Percentiles rank a stretch among this genome's conserved stretches.
Conservation (phyloP, 495 filamentous ascomycete genomes). For the Aspergillus panamensis region DNA sequence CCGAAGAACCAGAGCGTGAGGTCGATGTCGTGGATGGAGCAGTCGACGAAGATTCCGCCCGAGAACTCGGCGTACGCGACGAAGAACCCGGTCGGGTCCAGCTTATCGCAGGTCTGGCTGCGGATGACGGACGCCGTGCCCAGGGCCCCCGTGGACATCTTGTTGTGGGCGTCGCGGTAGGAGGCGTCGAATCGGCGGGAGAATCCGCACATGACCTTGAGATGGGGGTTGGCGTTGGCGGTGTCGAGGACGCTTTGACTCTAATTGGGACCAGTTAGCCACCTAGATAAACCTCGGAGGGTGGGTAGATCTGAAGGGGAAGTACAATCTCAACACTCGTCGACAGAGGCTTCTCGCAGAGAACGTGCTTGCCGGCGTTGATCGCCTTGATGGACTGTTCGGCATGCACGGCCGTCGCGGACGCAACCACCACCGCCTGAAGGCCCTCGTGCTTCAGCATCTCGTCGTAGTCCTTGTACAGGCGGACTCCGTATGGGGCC, state of each 20-base stretch:
- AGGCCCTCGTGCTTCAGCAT: slow-evolving; percentile 55
- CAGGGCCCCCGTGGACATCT: slow-evolving; percentile 46
- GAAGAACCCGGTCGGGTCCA: slow-evolving; percentile 54
- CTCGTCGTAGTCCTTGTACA: slow-evolving; percentile 53
- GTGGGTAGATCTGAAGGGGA: no score
- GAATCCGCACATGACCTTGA: slow-evolving; percentile 60
- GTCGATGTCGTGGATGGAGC: slow-evolving; percentile 57
- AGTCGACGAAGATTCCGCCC: slow-evolving; percentile 62
- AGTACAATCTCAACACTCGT: slow-evolving; percentile 51
- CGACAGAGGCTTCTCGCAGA: slow-evolving; percentile 55
- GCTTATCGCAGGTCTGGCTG: slow-evolving; percentile 56
- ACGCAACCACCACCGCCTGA: slow-evolving; percentile 50
- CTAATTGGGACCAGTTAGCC: slow-evolving; percentile 28
- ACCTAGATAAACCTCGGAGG: no score
- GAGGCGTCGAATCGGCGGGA: slow-evolving; percentile 55
- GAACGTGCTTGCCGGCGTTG: slow-evolving; percentile 48
- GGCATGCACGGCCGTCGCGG: slow-evolving; percentile 53
- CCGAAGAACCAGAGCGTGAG: slow-evolving; percentile 57
- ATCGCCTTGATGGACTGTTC: slow-evolving; percentile 57
- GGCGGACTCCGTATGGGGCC: slow-evolving; percentile 43
- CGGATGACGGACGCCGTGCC: slow-evolving; percentile 51
- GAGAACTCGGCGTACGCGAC: slow-evolving; percentile 53
- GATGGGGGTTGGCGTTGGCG: slow-evolving; percentile 45
- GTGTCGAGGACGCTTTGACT: slow-evolving; percentile 51
- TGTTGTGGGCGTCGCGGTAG: slow-evolving; percentile 50